Base-by-base conservation (phyloP, 2,329 filamentous ascomycete species). In the Paecilomyces niveus region DNA sequence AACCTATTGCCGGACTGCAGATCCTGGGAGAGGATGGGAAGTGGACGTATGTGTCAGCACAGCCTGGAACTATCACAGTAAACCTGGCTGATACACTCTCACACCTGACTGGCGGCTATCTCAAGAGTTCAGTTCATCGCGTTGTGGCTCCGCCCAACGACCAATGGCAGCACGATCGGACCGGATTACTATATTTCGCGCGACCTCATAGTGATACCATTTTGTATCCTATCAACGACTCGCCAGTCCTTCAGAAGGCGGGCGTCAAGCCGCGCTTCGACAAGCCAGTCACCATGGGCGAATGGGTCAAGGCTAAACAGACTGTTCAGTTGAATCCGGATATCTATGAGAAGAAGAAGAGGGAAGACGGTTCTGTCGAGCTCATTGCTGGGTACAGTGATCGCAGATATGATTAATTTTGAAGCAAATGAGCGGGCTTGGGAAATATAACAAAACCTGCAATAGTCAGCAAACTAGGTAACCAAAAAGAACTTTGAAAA, bases 1-100 rank as follows among this genome's bases (percentile, higher is more conserved):
- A 85, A 60, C 83, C 83, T 0, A 79, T 85, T 0, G 81, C 82
- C 0, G 82, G 79, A 0, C 73, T 85, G 1, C 83, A 86, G 63
- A 82, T 85, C 26, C 78, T 80, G 18, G 76, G 77, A n/a, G 70
- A 76, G 0, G 73, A 77, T 0, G 75, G 75, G 1, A 59, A 78
- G 2, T 83, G 81, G 80, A 82, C 79, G 45, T 83, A 76, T 71
- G 80, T 81, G 0, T 74, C 74, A 21, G 77, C 80, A 0, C 74
- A 81, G 2, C 73, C 80, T 6, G 80, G 78, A 0, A 81, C 78
- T 0, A 75, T 83, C 8, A 82, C 80, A 0, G 79, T 83, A 31
- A 83, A 83, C 55, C 77, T 80, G 0, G 78, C 77, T 6, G 81
- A 83, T 62, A 75, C 80, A 0, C 63, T 83, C 35, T 78, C 76